Evolutionary conservation across 495 filamentous ascomycete species (phyloP), one percentile per base, ranked within the genome.

Genomic region (Chaetomium cochliodes): DNA sequence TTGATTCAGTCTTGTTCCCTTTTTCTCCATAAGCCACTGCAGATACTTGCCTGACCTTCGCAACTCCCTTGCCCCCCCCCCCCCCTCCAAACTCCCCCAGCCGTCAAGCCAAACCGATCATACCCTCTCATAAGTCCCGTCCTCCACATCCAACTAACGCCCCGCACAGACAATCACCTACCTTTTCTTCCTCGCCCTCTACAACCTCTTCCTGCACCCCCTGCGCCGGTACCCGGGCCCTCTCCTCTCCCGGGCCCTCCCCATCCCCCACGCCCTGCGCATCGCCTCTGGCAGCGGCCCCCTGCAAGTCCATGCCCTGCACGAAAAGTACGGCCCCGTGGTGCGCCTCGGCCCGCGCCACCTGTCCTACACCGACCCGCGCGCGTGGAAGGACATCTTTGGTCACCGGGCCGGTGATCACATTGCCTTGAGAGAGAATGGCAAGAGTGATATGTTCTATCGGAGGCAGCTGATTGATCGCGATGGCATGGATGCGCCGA

Each of bases 361-460:
- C 63, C 75, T 87, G n/a, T 73, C 78, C 0, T 86, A 79, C 70
- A 74, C 67, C 5, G 69, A 76, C 42, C 70, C 80, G 0, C 70
- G 79, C 47, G 85, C 84, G 4, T 87, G 82, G 83, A 79, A 81
- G 61, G 82, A 86, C 47, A 84, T 87, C 41, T 79, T 81, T 68
- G 81, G 80, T 23, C 77, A 81, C 63, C 75, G 70, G 18, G 44
- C 39, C 0, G 18, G 22, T 2, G 47, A 9, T 5, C 16, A 30
- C 22, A 30, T 13, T 67, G 75, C 0, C 72, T 62, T 49, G 20
- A 18, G 18, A 4, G 55, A 58, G 23, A 58, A 58, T n/a, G 4
- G n/a, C 39, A 58, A 58, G 20, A 26, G 20, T 22, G 11, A 22
- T 9, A 15, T 58, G 12, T 58, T 41, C 25, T 44, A 42, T 28